Evolutionary conservation across 495 filamentous ascomycete genomes (phyloP).

Genomic region (Aspergillus ostianus): DNA sequence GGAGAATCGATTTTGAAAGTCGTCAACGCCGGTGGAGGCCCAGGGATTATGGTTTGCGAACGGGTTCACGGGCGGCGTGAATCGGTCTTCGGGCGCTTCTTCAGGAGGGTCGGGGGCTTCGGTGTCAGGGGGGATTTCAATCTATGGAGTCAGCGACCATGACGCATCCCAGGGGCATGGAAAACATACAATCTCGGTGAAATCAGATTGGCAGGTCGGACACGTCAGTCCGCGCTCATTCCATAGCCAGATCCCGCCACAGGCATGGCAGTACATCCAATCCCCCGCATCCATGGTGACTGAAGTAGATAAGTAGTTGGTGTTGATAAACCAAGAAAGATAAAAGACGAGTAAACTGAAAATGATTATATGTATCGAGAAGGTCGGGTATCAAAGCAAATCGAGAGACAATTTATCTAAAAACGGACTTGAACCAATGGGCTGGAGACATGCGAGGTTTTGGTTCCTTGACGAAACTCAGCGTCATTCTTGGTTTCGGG

Average conservation of each 20-base stretch:
- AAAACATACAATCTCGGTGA: conserved; percentile 69
- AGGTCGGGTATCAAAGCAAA: not conserved
- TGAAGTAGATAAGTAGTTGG: not conserved
- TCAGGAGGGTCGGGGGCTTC: conserved; percentile 20
- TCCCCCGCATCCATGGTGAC: conserved; percentile 47
- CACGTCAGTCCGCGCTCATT: conserved; percentile 67
- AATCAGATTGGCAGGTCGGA: conserved; percentile 73
- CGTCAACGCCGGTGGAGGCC: conserved; percentile 31
- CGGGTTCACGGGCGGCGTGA: conserved; percentile 25
- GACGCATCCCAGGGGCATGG: not conserved
- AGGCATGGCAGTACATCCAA: conserved; percentile 79
- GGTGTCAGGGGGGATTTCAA: conserved; percentile 38
- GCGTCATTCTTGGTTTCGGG: conserved; percentile 7
- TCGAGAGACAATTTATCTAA: not conserved
- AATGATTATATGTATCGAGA: not conserved
- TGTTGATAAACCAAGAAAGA: not conserved
- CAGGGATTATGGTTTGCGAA: conserved; percentile 41
- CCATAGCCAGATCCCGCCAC: conserved; percentile 74
- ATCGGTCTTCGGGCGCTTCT: conserved; percentile 18
- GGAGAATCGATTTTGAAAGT: not conserved
- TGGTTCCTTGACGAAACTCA: not conserved
- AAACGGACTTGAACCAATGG: not conserved
- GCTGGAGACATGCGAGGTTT: not conserved
- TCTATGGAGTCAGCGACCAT: conserved; percentile 25
- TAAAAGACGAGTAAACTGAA: not conserved